Evolutionary conservation across 2,329 filamentous ascomycete genomes (phyloP).

Genomic region (Ramularia endophylla): DNA sequence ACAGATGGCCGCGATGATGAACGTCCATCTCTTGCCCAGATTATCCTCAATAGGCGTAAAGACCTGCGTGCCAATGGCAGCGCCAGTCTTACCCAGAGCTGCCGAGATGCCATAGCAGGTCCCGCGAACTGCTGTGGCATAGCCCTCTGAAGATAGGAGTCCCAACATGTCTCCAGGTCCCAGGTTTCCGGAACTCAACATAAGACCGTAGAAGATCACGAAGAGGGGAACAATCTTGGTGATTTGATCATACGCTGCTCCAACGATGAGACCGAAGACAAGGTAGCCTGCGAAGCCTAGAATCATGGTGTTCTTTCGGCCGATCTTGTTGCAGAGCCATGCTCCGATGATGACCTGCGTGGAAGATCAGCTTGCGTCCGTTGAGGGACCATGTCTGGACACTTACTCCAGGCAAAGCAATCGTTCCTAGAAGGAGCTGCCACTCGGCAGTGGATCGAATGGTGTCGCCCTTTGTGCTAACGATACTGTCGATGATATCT

Average conservation of each 20-base stretch:
- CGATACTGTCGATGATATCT: too few relatives aligned
- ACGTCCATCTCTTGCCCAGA: slow-evolving; percentile 37
- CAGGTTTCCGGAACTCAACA: slow-evolving; percentile 69
- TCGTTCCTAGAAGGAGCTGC: slow-evolving; percentile 31
- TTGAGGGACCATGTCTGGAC: slow-evolving; percentile 46
- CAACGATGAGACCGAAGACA: slow-evolving; percentile 49
- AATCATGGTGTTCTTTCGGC: slow-evolving; percentile 48
- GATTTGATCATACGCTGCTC: slow-evolving; percentile 43
- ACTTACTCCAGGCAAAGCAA: slow-evolving; percentile 44
- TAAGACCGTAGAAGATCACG: slow-evolving; percentile 70
- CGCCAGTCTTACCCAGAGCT: slow-evolving; percentile 63
- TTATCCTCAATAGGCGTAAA: slow-evolving; percentile 46
- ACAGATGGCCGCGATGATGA: slow-evolving; percentile 48
- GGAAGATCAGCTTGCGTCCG: slow-evolving; percentile 40
- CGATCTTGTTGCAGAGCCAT: slow-evolving; percentile 43
- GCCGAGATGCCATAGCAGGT: slow-evolving; percentile 65
- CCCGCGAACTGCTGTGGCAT: slow-evolving; percentile 74
- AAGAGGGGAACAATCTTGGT: slow-evolving; percentile 56
- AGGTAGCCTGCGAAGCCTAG: slow-evolving; percentile 46
- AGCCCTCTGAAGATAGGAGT: slow-evolving; percentile 78
- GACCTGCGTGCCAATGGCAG: slow-evolving; percentile 79
- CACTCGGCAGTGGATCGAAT: too few relatives aligned
- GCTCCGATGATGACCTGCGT: slow-evolving; percentile 48
- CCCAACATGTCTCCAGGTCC: slow-evolving; percentile 76
- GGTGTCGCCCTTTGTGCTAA: too few relatives aligned